Base-by-base conservation (phyloP, 164 flowering plant genomes). In the Euptelea pleiosperma region DNA sequence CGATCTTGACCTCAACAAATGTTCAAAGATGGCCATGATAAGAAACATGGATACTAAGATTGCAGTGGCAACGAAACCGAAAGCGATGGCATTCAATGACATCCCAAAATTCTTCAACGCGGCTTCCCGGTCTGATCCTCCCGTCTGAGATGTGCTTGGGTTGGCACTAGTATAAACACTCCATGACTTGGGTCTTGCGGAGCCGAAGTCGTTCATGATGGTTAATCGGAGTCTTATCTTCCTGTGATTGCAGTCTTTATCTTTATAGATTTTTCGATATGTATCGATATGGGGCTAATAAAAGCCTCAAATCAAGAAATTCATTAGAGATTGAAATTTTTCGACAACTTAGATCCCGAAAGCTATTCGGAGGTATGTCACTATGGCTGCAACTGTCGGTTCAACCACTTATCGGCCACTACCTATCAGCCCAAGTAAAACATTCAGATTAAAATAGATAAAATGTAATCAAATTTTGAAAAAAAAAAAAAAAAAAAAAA, bases 41-140 rank as follows among this genome's bases (percentile, higher is more conserved):
- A 91, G 75, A 62, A 91, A 91, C 96, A 91, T 76, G 21, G 88
- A 88, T 45, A 91, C 80, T 56, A 91, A 66, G 60, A 91, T 80
- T 21, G 96, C 97, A 2, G 93, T 91, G n/a, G 97, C 97, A 15
- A 88, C 93, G 57, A 91, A 82, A 4, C 97, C 96, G 35, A 87
- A 84, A n/a, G 96, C 86, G 49, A 86, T 81, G 40, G 93, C 93
- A 73, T 77, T 78, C 79, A 84, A 70, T n/a, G 96, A 82, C 37
- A 85, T 65, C 33, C 84, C 84, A 31, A 71, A 73, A 65, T 61
- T 69, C 55, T 68, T 82, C 82, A 79, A 77, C 43, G 82, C 73
- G 37, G 65, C 76, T 52, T 80, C 75, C 18, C 43, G 40, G 31
- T 74, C 65, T n/a, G 69, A n/a, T n/a, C n/a, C 55, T 50, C 52